Conservation (phyloP, 805 yeast genomes). For the Cyberlindnera euphorbiiphila region DNA sequence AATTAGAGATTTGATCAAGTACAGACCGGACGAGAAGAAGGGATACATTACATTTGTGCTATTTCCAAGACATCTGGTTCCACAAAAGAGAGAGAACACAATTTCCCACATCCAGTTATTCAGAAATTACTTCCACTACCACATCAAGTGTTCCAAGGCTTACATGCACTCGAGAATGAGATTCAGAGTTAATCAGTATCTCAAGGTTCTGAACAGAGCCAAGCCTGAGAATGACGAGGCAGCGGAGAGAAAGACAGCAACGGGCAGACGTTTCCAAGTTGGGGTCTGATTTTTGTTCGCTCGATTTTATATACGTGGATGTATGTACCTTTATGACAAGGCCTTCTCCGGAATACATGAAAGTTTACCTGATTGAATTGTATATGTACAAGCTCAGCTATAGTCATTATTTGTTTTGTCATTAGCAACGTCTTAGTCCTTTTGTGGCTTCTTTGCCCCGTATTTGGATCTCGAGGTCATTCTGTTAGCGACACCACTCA, state of each 20-base stretch:
- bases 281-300: conserved; percentile 1
- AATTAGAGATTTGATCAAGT: conserved; percentile 44
- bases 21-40: conserved; percentile 38
- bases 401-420: conserved; percentile 1
- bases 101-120: conserved; percentile 89
- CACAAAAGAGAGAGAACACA: conserved; percentile 74
- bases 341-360: conserved; percentile 1
- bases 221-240: conserved; percentile 86
- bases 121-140: conserved; percentile 97
- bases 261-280: conserved; percentile 29
- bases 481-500: conserved; percentile 93
- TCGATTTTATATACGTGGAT: neutral
- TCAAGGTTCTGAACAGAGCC: conserved; percentile 94
- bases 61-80: conserved; percentile 73
- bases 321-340: neutral
- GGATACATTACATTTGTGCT: conserved; percentile 68
- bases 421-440: conserved; percentile 25
- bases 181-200: conserved; percentile 86
- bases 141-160: conserved; percentile 97
- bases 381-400: conserved; percentile 4
- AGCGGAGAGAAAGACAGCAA: conserved; percentile 38
- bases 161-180: conserved; percentile 99
- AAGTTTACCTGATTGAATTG: neutral
- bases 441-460: conserved; percentile 83
- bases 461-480: conserved; percentile 86